Evolutionary conservation across 352 stramenopile species (phyloP).

Genomic region (Saprolegnia diclina): DNA sequence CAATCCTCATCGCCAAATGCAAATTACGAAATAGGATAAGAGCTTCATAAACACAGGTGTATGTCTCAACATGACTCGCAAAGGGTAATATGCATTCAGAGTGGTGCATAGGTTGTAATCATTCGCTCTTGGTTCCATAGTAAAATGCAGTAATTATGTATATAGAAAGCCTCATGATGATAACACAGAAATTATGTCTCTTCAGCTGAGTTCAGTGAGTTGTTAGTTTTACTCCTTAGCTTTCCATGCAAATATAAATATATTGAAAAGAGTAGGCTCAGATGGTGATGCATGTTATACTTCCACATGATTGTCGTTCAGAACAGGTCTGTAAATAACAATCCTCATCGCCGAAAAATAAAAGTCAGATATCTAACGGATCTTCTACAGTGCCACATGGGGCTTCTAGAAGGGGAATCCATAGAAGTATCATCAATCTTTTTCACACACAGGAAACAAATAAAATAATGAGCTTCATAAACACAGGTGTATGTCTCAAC

Average conservation of each 20-base stretch:
- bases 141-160: neutral
- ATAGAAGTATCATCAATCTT: constrained; percentile 14
- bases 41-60: constrained; percentile 28
- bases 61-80: constrained; percentile 13
- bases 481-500: constrained; percentile 27
- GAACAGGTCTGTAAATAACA: constrained; percentile 84
- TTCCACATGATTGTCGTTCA: constrained; percentile 39
- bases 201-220: constrained; percentile 8
- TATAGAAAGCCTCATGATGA: constrained; percentile 18
- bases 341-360: constrained; percentile 78
- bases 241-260: neutral
- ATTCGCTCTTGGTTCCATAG: constrained; percentile 4
- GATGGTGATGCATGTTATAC: constrained; percentile 20
- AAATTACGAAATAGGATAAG: neutral
- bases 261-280: neutral
- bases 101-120: constrained; percentile 27
- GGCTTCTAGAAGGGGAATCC: constrained; percentile 24
- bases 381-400: constrained; percentile 15
- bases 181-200: constrained; percentile 20
- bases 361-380: constrained; percentile 20
- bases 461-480: constrained; percentile 28
- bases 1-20: constrained; percentile 81
- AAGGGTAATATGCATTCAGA: constrained; percentile 27
- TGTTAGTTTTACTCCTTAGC: constrained; percentile 20
- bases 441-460: too few species aligned